Conservation (phyloP, 163 green algal genomes). For the Coccomyxa subellipsoidea region DNA sequence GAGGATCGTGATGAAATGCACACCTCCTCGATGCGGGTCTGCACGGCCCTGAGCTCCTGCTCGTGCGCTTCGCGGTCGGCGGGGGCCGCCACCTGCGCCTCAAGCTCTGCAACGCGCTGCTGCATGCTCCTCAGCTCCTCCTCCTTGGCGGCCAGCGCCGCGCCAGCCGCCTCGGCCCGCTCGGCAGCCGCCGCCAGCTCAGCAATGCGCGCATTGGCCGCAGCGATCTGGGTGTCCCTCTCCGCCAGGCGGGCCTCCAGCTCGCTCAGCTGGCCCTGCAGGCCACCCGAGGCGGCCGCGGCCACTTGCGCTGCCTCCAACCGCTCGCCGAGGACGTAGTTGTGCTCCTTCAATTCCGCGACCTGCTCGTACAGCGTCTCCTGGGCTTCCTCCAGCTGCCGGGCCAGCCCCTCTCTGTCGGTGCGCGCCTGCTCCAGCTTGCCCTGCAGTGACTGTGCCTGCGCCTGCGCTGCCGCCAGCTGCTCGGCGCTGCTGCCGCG, state of each 20-base stretch:
- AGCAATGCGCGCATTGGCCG: background rate
- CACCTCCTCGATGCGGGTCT: background rate
- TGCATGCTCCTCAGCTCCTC: background rate
- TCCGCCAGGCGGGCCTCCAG: slow-evolving; percentile 4
- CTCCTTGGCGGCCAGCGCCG: background rate
- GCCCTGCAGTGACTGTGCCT: background rate
- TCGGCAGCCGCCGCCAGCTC: background rate
- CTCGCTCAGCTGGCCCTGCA: background rate
- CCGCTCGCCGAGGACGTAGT: background rate
- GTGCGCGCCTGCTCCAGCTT: background rate
- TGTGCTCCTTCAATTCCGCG: background rate
- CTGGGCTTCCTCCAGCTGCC: slow-evolving; percentile 8
- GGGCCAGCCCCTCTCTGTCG: background rate
- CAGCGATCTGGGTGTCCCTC: background rate
- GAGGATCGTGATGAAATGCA: too few species aligned
- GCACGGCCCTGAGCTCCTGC: slow-evolving; percentile 11
- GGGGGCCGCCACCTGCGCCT: background rate
- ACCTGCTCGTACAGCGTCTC: slow-evolving; percentile 1
- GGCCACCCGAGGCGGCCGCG: background rate
- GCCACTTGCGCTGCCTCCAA: background rate
- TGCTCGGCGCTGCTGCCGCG: background rate
- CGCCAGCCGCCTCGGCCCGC: background rate
- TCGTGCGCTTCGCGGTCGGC: background rate
- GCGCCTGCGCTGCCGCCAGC: background rate
- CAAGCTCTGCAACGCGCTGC: background rate